phyloP scores from a whole-genome alignment of 2,329 filamentous ascomycete species.

The Fusarium lateritium region DNA sequence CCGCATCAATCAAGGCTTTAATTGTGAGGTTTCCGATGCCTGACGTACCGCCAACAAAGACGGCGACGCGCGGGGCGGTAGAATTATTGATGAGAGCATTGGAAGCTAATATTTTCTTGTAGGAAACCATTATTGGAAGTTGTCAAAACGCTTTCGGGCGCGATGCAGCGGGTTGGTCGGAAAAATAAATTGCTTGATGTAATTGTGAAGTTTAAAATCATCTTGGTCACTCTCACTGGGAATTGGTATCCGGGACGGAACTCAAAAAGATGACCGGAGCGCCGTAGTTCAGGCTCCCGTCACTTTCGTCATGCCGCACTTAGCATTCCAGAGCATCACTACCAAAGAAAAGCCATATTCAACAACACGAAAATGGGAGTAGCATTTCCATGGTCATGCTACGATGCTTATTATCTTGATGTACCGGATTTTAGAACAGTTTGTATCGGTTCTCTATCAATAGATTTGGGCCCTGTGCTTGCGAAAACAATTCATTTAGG shows the following conservation, averaged over 20 bases:
- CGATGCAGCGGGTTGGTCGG: too few relatives aligned
- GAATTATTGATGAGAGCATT: constrained; percentile 58
- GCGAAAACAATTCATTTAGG: too few relatives aligned
- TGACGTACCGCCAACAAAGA: constrained; percentile 63
- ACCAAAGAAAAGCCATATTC: neutral
- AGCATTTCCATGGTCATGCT: too few relatives aligned
- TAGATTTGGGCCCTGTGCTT: too few relatives aligned
- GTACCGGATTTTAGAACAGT: too few relatives aligned
- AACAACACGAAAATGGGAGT: too few relatives aligned
- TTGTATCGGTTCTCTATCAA: too few relatives aligned
- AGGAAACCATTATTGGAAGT: constrained; percentile 50
- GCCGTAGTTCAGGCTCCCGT: neutral
- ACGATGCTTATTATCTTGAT: too few relatives aligned
- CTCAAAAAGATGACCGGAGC: neutral
- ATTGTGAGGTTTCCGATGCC: constrained; percentile 62
- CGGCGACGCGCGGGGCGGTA: constrained; percentile 55
- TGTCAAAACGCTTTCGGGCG: too few relatives aligned
- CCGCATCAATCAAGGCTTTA: constrained; percentile 54
- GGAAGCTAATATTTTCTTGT: constrained; percentile 54
- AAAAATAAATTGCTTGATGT: too few relatives aligned
- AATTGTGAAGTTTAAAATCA: too few relatives aligned
- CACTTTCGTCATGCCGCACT: neutral
- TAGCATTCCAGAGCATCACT: neutral
- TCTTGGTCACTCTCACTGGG: too few relatives aligned
- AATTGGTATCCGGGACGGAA: neutral